These are phyloP conservation scores for Phytophthora agathidicida DNA, from an alignment of 352 stramenopile genomes.

Conservation along the genomic window DNA sequence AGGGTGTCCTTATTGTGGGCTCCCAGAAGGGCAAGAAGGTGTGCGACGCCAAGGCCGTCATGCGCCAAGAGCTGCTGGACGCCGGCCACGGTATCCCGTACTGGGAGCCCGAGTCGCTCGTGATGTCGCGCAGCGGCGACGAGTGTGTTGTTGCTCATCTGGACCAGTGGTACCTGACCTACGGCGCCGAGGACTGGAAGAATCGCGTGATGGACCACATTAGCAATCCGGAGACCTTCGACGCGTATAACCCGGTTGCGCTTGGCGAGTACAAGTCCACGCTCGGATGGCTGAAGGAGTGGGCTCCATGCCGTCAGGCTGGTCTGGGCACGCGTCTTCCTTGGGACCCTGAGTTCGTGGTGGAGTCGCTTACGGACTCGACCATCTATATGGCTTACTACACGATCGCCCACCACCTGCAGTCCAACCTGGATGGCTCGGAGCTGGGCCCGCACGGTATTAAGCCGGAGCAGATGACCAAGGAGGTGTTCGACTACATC, in stretches of 20 bases:
- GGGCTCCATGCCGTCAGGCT: constrained; percentile 98
- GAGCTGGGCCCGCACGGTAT: constrained; percentile 88
- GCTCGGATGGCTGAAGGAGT: constrained; percentile 99
- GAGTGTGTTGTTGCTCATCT: constrained; percentile 99
- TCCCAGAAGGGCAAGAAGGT: constrained; percentile 97
- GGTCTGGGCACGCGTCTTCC: constrained; percentile 96
- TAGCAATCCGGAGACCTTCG: constrained; percentile 91
- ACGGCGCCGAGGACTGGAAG: constrained; percentile 99
- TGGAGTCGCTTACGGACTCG: constrained; percentile 99
- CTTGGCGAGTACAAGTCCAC: constrained; percentile 97
- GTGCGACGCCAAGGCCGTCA: constrained; percentile 97
- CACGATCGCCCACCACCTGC: constrained; percentile 98
- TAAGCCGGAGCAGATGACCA: constrained; percentile 88
- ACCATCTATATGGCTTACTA: constrained; percentile 99
- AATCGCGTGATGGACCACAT: constrained; percentile 96
- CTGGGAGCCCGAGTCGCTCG: constrained; percentile 98
- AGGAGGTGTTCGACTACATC: constrained; percentile 99
- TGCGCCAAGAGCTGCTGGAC: constrained; percentile 97
- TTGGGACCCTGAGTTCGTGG: constrained; percentile 99
- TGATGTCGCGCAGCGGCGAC: constrained; percentile 97
- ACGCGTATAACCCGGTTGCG: constrained; percentile 93
- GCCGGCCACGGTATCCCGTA: constrained; percentile 96
- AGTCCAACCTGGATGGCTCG: constrained; percentile 95
- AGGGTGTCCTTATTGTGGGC: constrained; percentile 98
- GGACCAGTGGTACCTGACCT: constrained; percentile 99